Evolutionary conservation across 331 rosid species (phyloP).

Genomic region (Ulmus americana): DNA sequence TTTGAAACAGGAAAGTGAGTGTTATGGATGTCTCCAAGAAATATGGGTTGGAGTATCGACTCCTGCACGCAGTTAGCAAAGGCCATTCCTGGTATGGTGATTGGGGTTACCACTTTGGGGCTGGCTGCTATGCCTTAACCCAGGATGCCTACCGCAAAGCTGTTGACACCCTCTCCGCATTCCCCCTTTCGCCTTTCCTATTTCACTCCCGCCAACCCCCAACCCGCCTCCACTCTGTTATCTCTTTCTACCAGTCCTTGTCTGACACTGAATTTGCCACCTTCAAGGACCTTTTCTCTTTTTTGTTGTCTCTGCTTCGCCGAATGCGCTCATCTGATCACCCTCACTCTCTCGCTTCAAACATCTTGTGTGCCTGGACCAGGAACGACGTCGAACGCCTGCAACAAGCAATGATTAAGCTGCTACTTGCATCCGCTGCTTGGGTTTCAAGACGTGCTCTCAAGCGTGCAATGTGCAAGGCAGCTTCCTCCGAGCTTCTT

Average conservation of each 20-base stretch:
- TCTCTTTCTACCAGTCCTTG: constrained; percentile 54
- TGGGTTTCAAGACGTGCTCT: constrained; percentile 53
- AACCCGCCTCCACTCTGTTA: constrained; percentile 41
- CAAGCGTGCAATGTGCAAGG: constrained; percentile 46
- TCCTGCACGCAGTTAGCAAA: constrained; percentile 49
- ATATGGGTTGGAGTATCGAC: constrained; percentile 46
- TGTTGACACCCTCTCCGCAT: constrained; percentile 38
- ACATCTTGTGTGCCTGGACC: constrained; percentile 42
- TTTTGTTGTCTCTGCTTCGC: constrained; percentile 29
- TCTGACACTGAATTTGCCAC: constrained; percentile 37
- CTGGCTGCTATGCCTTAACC: constrained; percentile 68
- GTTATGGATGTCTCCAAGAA: constrained; percentile 78
- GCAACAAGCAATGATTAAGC: constrained; percentile 48
- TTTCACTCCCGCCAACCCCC: constrained; percentile 40
- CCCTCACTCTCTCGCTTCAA: constrained; percentile 18
- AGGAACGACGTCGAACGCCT: constrained; percentile 47
- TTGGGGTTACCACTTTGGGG: constrained; percentile 71
- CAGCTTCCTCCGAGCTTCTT: constrained; percentile 50
- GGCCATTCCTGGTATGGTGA: constrained; percentile 65
- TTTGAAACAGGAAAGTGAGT: constrained; percentile 47
- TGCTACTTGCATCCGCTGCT: constrained; percentile 38
- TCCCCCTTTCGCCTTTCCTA: constrained; percentile 40
- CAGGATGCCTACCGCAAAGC: constrained; percentile 51
- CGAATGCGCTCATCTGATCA: constrained; percentile 18
- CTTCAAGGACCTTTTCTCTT: constrained; percentile 54